Base-by-base conservation (phyloP, 306 rosid genomes). In the Malus sieversii region DNA sequence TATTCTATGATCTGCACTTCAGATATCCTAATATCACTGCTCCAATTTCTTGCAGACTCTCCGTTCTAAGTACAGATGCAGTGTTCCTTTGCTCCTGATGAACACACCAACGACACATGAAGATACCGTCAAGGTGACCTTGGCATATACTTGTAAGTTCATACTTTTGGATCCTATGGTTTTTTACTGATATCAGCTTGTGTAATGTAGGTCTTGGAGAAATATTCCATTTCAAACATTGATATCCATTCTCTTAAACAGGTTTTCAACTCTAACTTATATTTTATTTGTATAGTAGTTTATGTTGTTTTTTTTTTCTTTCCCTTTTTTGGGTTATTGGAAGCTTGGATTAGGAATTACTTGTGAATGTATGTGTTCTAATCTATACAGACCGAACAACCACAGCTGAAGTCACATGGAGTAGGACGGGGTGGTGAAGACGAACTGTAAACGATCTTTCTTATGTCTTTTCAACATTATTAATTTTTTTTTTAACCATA, bases 1-100 rank as follows among this genome's bases (percentile, higher is more conserved):
- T 38, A 40, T 38, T 77, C 63, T 12, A 29, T 78, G 13, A 72
- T 66, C 70, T 58, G 60, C 33, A 65, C 64, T 72, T 82, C 30
- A 74, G 44, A 53, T 75, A 62, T 27, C 23, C 15, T 64, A 10
- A 25, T 70, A 46, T 60, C 48, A 44, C 68, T 67, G 5, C 74
- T 82, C 77, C 3, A 25, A 68, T 81, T 83, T 9, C 64, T 63
- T 85, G 76, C 73, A 92, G 97, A 75, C 78, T 62, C 87, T 89
- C 63, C 81, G 87, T 75, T 76, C 84, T 66, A 82, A 85, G 84
- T 92, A 83, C 71, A 85, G 86, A 55, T 82, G 87, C 86, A 84
- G 66, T 19, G 85, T 90, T 79, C 97, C 96, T 19, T 73, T 92
- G 85, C 69, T 88, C 74, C 82, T 89, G 77, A 70, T 88, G 74